Evolutionary conservation across 2,329 filamentous ascomycete genomes (phyloP).

Genomic region (Colletotrichum sp.): DNA sequence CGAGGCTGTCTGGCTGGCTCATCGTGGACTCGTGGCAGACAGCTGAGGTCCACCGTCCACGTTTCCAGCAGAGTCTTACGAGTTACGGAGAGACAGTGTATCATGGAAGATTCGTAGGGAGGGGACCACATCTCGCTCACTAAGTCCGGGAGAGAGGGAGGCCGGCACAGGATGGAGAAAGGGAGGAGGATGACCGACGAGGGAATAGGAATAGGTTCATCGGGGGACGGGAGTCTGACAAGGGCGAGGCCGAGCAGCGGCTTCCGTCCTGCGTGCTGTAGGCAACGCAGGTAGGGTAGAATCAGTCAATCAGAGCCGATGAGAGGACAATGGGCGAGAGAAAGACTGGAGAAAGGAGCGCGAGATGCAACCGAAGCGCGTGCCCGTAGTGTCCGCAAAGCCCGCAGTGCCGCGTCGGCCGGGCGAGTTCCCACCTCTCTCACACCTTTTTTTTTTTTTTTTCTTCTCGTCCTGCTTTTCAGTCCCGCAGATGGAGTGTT

Average conservation of each 20-base stretch:
- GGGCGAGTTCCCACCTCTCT: slow-evolving; percentile 28
- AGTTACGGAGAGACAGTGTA: background rate
- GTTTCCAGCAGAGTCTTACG: background rate
- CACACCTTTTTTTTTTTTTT: background rate
- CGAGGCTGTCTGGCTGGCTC: background rate
- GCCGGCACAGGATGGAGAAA: background rate
- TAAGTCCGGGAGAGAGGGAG: background rate
- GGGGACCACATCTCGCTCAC: background rate
- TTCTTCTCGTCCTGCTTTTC: background rate
- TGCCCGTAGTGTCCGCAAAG: background rate
- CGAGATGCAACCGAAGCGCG: slow-evolving; percentile 9
- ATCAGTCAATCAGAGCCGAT: background rate
- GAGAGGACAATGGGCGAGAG: background rate
- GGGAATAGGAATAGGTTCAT: background rate
- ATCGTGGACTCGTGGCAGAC: background rate
- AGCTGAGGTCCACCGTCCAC: background rate
- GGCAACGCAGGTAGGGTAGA: background rate
- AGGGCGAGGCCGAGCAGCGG: background rate
- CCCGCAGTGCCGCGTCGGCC: slow-evolving; percentile 13
- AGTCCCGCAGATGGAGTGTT: background rate
- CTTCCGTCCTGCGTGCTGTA: background rate
- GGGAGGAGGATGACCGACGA: background rate
- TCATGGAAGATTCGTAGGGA: background rate
- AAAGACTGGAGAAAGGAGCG: slow-evolving; percentile 6
- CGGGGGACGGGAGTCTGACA: background rate